Evolutionary conservation across 2,329 filamentous ascomycete genomes (phyloP).

Genomic region (Pseudocercospora macadamiae): DNA sequence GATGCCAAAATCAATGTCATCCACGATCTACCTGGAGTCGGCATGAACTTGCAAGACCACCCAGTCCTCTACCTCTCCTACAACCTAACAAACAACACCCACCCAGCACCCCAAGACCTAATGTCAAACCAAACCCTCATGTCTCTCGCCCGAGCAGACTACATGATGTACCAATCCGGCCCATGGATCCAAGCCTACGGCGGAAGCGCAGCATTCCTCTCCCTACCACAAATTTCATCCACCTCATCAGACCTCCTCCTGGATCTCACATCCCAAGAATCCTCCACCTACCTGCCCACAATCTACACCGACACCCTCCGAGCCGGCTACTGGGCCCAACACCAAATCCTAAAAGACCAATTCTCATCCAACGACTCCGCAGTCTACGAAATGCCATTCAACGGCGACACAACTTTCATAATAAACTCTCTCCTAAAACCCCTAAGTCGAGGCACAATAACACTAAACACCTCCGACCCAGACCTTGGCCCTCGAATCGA

Average conservation of each 20-base stretch:
- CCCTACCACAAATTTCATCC: slow-evolving; percentile 1
- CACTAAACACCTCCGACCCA: slow-evolving; percentile 41
- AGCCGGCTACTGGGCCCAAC: slow-evolving; percentile 5
- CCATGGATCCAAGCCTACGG: slow-evolving; percentile 19
- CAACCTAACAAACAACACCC: slow-evolving; percentile 16
- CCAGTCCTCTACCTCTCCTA: slow-evolving; percentile 28
- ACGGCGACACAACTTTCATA: slow-evolving; percentile 7
- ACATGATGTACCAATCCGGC: slow-evolving; percentile 18
- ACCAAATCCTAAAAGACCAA: slow-evolving; percentile 17
- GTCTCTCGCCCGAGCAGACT: slow-evolving; percentile 11
- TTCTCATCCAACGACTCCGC: slow-evolving; percentile 16
- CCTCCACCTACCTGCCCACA: slow-evolving; percentile 24
- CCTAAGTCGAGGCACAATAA: slow-evolving; percentile 43
- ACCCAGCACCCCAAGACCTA: slow-evolving; percentile 18
- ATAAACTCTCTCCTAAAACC: slow-evolving; percentile 39
- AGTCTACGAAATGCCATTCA: slow-evolving; percentile 26
- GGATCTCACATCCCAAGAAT: slow-evolving; percentile 20
- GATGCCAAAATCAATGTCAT: slow-evolving; percentile 47
- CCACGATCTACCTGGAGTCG: slow-evolving; percentile 49
- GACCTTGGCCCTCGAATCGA: slow-evolving; percentile 37
- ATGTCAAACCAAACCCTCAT: slow-evolving; percentile 14
- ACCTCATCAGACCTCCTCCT: slow-evolving; percentile 20
- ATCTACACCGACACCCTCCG: slow-evolving; percentile 18
- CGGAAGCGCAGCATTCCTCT: slow-evolving; percentile 30
- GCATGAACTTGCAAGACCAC: slow-evolving; percentile 56